Conservation (phyloP, 345 rosid species). For the Arabis alpina region DNA sequence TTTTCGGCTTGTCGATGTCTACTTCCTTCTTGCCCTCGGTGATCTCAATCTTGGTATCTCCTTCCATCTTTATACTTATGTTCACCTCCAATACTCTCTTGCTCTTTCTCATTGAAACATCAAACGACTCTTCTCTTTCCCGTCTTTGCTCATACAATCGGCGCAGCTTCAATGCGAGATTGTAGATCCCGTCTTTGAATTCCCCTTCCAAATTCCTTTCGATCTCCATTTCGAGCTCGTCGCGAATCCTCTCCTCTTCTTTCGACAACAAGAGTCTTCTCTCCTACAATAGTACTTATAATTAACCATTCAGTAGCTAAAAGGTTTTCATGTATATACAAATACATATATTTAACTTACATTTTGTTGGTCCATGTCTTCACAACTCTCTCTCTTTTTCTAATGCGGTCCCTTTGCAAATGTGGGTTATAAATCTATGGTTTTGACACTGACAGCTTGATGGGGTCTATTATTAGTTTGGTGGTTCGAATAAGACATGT, state of each 20-base stretch:
- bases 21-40: constrained; percentile 58
- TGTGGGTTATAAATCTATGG: constrained; percentile 25
- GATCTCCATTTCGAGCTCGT: constrained; percentile 70
- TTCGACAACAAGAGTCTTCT: constrained; percentile 36
- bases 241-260: constrained; percentile 66
- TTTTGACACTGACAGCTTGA: constrained; percentile 33
- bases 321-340: neutral
- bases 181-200: constrained; percentile 72
- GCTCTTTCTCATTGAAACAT: constrained; percentile 33
- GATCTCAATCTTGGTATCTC: constrained; percentile 69
- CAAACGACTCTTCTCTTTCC: constrained; percentile 46
- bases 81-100: constrained; percentile 55
- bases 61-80: constrained; percentile 71
- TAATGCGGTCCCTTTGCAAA: constrained; percentile 17
- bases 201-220: constrained; percentile 79
- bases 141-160: constrained; percentile 63
- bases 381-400: neutral
- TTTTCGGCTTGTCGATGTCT: constrained; percentile 11
- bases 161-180: constrained; percentile 66
- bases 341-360: constrained; percentile 17
- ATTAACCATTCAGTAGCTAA: constrained; percentile 6
- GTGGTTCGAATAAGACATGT: constrained; percentile 39
- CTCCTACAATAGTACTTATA: constrained; percentile 29
- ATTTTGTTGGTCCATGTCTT: constrained; percentile 38
- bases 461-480: constrained; percentile 35